Evolutionary conservation across 2,329 filamentous ascomycete genomes (phyloP), one percentile per base, ranked within the genome.

Genomic region (Alternaria sp.): DNA sequence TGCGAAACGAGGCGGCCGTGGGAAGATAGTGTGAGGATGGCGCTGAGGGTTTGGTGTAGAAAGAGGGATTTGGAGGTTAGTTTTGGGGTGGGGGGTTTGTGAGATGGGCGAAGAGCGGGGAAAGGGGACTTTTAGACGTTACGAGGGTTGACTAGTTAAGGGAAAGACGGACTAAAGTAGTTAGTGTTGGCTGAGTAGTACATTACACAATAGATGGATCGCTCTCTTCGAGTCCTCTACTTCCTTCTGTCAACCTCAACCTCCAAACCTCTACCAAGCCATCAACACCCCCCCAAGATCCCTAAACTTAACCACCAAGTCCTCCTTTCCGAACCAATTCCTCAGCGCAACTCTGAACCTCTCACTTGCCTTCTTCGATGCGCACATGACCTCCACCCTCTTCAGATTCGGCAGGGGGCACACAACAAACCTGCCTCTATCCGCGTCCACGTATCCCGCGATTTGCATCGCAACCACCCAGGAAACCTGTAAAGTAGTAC

Each of bases 171-270:
- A 36, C 4, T 0, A 3, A 36, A 15, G 13, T 36, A 36, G 30
- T 3, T 0, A 0, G 0, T 3, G 0, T 36, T 36, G 15, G 32
- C 0, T 36, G 4, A 36, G 0, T 1, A 0, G 32, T 0, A 36
- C 32, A 36, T n/a, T 3, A n/a, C 32, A 36, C 15, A 5, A 36
- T 36, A n/a, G 0, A 36, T 10, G 8, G 32, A 36, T 36, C 15
- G 32, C 32, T 36, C 32, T 36, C 32, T 36, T 36, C 32, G 32
- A 36, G 32, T 36, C 1, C 32, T 1, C 32, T n/a, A 36, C 32
- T n/a, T 0, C 1, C 0, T 9, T 36, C 4, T 0, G 32, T 36
- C 32, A 2, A 36, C 1, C 32, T n/a, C 8, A 36, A 36, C 6
- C 32, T n/a, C 13, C 30, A 36, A 1, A 36, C 10, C 15, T 36